Base-by-base conservation (phyloP, 345 rosid species). In the Raphanus raphanistrum region DNA sequence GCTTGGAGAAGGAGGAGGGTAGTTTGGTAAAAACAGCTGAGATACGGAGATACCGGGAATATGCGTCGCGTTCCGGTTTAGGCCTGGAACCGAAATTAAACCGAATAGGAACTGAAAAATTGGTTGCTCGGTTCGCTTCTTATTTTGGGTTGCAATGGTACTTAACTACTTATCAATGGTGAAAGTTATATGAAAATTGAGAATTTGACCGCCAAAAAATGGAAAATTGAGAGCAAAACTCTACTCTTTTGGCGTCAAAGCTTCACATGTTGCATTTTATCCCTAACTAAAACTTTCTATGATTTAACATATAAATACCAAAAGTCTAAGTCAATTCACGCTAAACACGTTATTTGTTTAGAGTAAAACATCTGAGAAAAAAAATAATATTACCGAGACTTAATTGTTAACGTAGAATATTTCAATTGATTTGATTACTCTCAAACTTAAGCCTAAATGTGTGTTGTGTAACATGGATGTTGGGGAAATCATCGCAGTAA, bases 1-100 rank as follows among this genome's bases (percentile, higher is more conserved):
- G 62, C 63, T 72, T 65, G 26, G 81, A 63, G 43, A 65, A 43
- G 72, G 76, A 65, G 8, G 48, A 72, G 77, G 81, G 77, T 72
- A 59, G 45, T 2, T 66, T 27, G 33, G 77, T 78, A 3, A 78
- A 48, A 58, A 25, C 26, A 59, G 6, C 2, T 27, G 1, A 13
- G 54, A 65, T 71, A 21, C 67, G 10, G 10, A 54, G 76, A 77
- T 77, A 13, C 76, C 7, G 38, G 25, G 81, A 71, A 78, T 66
- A 58, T 78, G 67, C 76, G 80, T 65, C 21, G 3, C 27, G 28
- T 1, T 28, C 52, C 50, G 28, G 55, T 32, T 32, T 5, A 32
- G 35, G 35, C 6, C 35, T 6, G 35, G 21, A 21, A 32, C 35
- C 35, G 12, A 41, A 41, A 21, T 21, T 12, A 21, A 41, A 45